Conservation (phyloP, 1,284 basidiomycete species). For the Exsudoporus floridanus region DNA sequence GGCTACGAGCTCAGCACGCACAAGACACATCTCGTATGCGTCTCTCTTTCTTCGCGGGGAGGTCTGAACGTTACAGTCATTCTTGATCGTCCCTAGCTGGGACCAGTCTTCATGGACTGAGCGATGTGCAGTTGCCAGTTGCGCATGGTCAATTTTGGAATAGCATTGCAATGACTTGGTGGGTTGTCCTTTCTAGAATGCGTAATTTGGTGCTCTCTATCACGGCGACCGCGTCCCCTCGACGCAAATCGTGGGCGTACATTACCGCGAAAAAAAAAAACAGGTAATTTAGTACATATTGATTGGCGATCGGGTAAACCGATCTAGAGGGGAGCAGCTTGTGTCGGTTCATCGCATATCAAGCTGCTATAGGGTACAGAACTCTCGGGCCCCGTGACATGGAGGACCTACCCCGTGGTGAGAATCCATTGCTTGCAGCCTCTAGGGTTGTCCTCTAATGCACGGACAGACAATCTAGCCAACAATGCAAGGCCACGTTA, state of each 20-base stretch:
- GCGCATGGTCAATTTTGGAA: conserved; percentile 29
- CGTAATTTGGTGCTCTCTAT: conserved; percentile 8
- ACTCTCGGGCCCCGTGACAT: neutral
- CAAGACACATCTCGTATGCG: neutral
- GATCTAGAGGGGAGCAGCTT: neutral
- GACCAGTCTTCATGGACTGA: conserved; percentile 46
- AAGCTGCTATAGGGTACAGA: neutral
- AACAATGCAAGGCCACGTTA: neutral
- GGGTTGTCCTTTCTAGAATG: neutral
- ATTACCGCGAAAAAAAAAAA: neutral
- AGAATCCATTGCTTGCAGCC: neutral
- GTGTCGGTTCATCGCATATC: neutral
- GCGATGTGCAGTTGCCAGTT: conserved; percentile 38
- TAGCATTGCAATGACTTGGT: conserved; percentile 29
- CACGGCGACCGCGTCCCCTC: conserved; percentile 6
- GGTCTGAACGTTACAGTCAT: conserved; percentile 58
- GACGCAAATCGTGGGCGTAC: conserved; percentile 10
- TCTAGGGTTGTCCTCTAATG: neutral
- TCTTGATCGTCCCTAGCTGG: conserved; percentile 51
- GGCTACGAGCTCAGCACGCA: conserved; percentile 49
- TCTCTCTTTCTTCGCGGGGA: conserved; percentile 40
- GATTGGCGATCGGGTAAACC: neutral
- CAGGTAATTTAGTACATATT: neutral
- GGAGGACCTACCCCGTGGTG: neutral
- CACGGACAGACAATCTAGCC: neutral